phyloP scores from a whole-genome alignment of 164 flowering plant genomes.

The Tetrastigma voinierianum region DNA sequence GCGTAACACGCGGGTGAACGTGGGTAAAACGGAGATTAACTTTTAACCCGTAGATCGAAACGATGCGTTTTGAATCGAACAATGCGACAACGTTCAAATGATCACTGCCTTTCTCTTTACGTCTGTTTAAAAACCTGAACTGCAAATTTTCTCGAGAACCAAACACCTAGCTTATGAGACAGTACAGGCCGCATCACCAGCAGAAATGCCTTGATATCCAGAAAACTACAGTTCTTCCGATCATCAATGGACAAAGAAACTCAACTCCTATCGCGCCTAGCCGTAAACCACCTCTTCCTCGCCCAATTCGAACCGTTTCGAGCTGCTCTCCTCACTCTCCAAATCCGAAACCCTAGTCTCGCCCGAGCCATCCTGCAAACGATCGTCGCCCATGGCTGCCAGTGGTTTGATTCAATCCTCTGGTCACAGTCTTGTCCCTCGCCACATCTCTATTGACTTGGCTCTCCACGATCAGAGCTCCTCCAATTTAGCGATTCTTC shows the following conservation, averaged over 20 bases:
- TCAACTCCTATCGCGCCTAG: constrained; percentile 62
- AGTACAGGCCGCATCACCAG: no score
- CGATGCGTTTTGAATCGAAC: no score
- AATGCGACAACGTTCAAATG: no score
- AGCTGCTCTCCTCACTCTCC: constrained; percentile 64
- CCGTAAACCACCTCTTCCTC: constrained; percentile 78
- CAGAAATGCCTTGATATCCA: no score
- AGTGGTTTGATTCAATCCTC: constrained; percentile 38
- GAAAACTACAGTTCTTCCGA: not conserved
- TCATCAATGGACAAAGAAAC: constrained; percentile 61
- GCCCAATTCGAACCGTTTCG: constrained; percentile 90
- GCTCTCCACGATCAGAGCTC: constrained; percentile 64
- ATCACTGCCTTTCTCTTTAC: no score
- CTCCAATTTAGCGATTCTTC: constrained; percentile 46
- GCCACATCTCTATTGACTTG: constrained; percentile 68
- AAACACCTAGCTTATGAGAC: no score
- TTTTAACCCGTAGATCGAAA: no score
- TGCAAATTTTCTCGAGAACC: no score
- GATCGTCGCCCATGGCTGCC: constrained; percentile 62
- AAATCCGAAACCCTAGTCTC: constrained; percentile 52
- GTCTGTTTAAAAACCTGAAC: no score
- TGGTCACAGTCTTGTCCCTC: constrained; percentile 65
- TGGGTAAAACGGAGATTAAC: no score
- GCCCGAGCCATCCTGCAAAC: constrained; percentile 70
- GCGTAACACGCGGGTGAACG: no score